Base-by-base conservation (phyloP, 2,329 filamentous ascomycete genomes). In the Alternaria sp. region DNA sequence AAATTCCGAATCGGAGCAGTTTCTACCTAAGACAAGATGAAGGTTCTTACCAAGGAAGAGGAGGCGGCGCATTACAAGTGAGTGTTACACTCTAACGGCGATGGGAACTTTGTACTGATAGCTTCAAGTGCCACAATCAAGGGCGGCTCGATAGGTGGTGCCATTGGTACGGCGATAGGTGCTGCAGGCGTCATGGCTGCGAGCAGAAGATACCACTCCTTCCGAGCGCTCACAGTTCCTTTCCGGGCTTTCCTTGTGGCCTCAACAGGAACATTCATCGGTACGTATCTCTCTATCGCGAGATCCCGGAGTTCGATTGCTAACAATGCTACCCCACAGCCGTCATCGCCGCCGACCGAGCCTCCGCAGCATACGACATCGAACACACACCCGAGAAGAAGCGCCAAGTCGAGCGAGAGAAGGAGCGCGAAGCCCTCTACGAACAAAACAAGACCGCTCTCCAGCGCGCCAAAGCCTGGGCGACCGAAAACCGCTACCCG, bases 1-100 rank as follows among this genome's bases (percentile, higher is more conserved):
- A 32, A 40, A 40, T 46, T 25, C 56, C 44, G 60, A 23, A n/a
- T 59, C 43, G n/a, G 25, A 40, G 23, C 65, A 49, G 15, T 40
- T n/a, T 28, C 23, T 21, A 57, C 30, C 45, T 40, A 50, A 58
- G 23, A 21, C 68, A 73, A 61, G 1, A 99, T 98, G 96, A 98
- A 97, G 90, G 85, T 98, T 78, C 87, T 98, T 79, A 96, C 92
- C 74, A 93, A 95, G 80, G 93, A 97, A 88, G 93, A 97, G 84
- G 94, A 97, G 83, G 80, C 85, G 64, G 92, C 88, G 57, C 94
- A 97, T 87, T 97, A 96, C 87, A 83, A 85, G 87, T 89, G 82
- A 54, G 82, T 69, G 9, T 44, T 19, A 12, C 62, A 19, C 44
- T 17, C 25, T 21, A 26, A 15, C 1, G 40, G 8, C 12, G 10